Evolutionary conservation across 1,139 yeast species (phyloP).

Genomic region (Arxiozyma telluris): DNA sequence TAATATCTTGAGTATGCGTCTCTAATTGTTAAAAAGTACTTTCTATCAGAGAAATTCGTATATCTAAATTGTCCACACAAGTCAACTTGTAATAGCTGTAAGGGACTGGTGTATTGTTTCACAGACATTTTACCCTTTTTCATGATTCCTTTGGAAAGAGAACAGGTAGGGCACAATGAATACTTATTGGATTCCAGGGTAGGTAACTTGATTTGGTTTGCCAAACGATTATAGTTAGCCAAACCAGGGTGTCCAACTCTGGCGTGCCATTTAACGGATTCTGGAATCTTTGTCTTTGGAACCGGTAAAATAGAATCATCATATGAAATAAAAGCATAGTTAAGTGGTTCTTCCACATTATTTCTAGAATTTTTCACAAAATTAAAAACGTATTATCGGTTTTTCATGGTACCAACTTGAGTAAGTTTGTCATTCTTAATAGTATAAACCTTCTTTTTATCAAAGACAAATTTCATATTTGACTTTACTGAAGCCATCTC

Average conservation of each 20-base stretch:
- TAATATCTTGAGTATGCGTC: conserved; percentile 4
- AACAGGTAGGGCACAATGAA: conserved; percentile 2
- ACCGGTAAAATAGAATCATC: background rate
- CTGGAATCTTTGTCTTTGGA: background rate
- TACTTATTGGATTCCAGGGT: too few species aligned
- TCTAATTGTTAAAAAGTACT: conserved; percentile 3
- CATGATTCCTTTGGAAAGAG: background rate
- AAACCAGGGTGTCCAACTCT: conserved; percentile 2
- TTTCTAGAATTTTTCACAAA: too few species aligned
- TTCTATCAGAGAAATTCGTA: background rate
- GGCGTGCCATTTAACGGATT: background rate
- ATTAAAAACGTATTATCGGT: background rate
- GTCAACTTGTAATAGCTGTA: conserved; percentile 4
- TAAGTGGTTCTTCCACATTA: background rate
- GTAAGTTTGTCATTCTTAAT: too few species aligned
- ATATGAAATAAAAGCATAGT: background rate
- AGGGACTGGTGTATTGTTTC: background rate
- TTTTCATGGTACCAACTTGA: background rate
- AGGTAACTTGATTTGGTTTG: background rate
- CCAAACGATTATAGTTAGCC: background rate
- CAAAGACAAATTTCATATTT: background rate
- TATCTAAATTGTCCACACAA: conserved; percentile 4
- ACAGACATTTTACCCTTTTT: background rate
- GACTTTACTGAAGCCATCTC: background rate
- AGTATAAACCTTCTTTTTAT: background rate